Percentiles rank a stretch among this genome's conserved stretches.
These are phyloP conservation scores for Kalmanozyma brasiliensis DNA, from an alignment of 1,284 basidiomycete species.

Conservation along the genomic window DNA sequence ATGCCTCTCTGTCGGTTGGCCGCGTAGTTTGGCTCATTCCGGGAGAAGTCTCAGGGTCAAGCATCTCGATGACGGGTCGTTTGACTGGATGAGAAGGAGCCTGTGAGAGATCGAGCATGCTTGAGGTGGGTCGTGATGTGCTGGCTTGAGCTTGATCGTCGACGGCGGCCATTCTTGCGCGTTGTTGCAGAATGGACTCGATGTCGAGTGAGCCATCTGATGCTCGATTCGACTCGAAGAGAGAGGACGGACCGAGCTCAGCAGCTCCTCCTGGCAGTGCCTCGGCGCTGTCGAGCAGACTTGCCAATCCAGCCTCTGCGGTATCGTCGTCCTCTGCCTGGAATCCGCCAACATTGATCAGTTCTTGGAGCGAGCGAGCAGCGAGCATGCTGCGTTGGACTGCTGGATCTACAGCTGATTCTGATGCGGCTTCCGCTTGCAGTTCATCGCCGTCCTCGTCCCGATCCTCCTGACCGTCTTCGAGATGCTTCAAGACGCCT, in stretches of 20 bases:
- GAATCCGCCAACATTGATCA: constrained; percentile 40
- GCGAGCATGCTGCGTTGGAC: constrained; percentile 41
- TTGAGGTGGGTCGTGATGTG: constrained; percentile 5
- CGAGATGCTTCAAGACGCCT: constrained; percentile 16
- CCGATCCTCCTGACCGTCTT: not conserved
- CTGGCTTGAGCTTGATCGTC: constrained; percentile 9
- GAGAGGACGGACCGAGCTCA: constrained; percentile 33
- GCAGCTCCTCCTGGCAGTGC: constrained; percentile 9
- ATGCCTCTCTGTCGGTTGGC: constrained; percentile 1
- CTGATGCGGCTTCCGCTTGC: not conserved
- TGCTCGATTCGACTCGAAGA: constrained; percentile 34
- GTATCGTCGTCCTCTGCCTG: constrained; percentile 15
- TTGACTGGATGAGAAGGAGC: constrained; percentile 13
- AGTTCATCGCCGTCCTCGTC: not conserved
- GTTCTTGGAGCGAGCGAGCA: constrained; percentile 39
- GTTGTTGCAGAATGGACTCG: constrained; percentile 39
- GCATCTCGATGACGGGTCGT: constrained; percentile 30
- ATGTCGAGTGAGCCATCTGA: constrained; percentile 42
- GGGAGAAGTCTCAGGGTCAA: constrained; percentile 5
- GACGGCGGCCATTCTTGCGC: constrained; percentile 23
- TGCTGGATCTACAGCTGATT: constrained; percentile 19
- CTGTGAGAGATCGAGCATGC: constrained; percentile 22
- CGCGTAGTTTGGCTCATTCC: not conserved
- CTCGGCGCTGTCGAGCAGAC: constrained; percentile 33
- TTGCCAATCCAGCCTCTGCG: constrained; percentile 13